Conservation (phyloP, 345 rosid species). For the Gossypium longicalyx region DNA sequence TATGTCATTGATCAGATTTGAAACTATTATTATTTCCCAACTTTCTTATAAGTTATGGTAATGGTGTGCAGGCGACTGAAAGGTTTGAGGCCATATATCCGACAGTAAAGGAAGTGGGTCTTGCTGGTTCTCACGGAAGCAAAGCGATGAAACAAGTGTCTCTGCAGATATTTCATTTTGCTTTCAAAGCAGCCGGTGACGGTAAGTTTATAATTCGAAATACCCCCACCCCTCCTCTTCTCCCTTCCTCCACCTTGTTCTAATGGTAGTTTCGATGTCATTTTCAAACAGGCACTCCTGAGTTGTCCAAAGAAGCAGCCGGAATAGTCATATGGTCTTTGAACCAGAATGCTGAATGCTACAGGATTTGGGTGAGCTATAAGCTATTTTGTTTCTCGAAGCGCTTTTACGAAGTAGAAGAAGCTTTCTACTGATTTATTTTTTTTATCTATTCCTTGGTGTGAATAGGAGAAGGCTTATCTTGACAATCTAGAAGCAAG, state of each 20-base stretch:
- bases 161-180: slow-evolving; percentile 49
- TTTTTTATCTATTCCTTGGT: neutral
- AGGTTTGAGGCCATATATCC: slow-evolving; percentile 67
- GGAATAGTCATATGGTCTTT: slow-evolving; percentile 55
- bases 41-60: slow-evolving; percentile 12
- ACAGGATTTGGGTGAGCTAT: slow-evolving; percentile 65
- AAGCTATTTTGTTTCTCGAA: slow-evolving; percentile 22
- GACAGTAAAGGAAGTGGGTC: slow-evolving; percentile 58
- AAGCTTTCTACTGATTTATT: neutral
- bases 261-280: neutral
- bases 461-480: slow-evolving; percentile 55
- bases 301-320: slow-evolving; percentile 65
- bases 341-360: slow-evolving; percentile 60
- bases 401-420: slow-evolving; percentile 8
- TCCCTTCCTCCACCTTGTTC: neutral
- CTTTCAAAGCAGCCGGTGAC: slow-evolving; percentile 62
- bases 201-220: slow-evolving; percentile 30
- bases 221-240: neutral
- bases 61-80: slow-evolving; percentile 61
- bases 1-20: neutral
- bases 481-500: slow-evolving; percentile 58
- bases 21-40: slow-evolving; percentile 12
- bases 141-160: slow-evolving; percentile 78
- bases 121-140: slow-evolving; percentile 69
- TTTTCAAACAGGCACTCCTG: slow-evolving; percentile 41